A percentile compares a stretch with the other conserved stretches of the same genome.
phyloP scores from a whole-genome alignment of 768 basidiomycete species.

The Solioccasus polychromus region DNA sequence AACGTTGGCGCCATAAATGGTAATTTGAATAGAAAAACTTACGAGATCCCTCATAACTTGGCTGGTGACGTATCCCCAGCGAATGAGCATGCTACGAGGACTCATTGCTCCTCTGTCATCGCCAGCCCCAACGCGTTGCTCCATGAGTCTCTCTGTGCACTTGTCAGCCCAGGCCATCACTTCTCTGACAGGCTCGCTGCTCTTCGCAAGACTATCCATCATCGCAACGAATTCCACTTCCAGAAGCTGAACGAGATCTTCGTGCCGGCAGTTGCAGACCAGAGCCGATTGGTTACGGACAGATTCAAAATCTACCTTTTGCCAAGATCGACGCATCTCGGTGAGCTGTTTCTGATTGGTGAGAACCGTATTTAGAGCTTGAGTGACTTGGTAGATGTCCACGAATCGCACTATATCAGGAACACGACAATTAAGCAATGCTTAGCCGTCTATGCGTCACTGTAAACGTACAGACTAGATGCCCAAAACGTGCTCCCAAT shows the following conservation, averaged over 20 bases:
- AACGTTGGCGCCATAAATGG: background rate
- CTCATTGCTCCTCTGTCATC: conserved; percentile 83
- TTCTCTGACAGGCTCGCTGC: conserved; percentile 76
- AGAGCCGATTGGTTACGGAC: conserved; percentile 91
- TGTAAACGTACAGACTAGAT: conserved; percentile 72
- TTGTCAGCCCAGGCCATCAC: conserved; percentile 92
- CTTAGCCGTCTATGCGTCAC: background rate
- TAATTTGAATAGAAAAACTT: conserved; percentile 27
- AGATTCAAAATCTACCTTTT: conserved; percentile 85
- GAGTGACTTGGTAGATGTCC: conserved; percentile 90
- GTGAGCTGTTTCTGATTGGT: conserved; percentile 81
- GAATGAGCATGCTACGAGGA: conserved; percentile 81
- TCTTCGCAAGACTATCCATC: conserved; percentile 69
- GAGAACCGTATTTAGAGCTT: conserved; percentile 83
- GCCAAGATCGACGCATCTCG: conserved; percentile 88
- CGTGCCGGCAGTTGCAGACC: conserved; percentile 90
- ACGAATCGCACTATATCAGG: conserved; percentile 71
- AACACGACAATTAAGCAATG: conserved; percentile 8
- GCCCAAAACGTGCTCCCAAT: conserved; percentile 85
- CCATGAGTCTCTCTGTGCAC: conserved; percentile 83
- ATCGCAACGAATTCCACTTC: conserved; percentile 82
- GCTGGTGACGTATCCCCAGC: conserved; percentile 91
- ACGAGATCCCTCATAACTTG: conserved; percentile 92
- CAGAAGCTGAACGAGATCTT: conserved; percentile 79
- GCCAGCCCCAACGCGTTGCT: conserved; percentile 52